Base-by-base conservation (phyloP, 2,329 filamentous ascomycete species). In the Tympanopsis confertula region DNA sequence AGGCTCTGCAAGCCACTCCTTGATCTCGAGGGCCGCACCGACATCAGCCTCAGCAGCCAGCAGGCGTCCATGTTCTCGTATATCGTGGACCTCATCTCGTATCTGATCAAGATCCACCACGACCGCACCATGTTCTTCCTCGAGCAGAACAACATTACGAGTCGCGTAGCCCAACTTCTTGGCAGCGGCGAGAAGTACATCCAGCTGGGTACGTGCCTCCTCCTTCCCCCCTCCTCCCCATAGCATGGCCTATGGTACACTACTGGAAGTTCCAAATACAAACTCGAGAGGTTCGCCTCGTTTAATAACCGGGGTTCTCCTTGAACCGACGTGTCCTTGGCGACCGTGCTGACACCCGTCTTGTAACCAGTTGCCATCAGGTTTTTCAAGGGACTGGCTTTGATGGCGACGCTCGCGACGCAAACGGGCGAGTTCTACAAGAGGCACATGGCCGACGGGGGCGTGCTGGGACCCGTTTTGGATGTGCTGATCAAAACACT, bases 341-440 rank as follows among this genome's bases (percentile, higher is more conserved):
- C n/a, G n/a, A n/a, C n/a, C n/a, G n/a, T n/a, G n/a, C n/a, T n/a
- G n/a, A n/a, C n/a, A n/a, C n/a, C n/a, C n/a, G n/a, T n/a, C n/a
- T n/a, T n/a, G n/a, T n/a, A 18, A 18, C 3, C 40, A 88, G 85
- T 86, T 49, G 86, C 88, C 4, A 73, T 98, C 47, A 91, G 94
- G 54, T 95, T 94, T 62, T 89, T 96, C 64, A 7, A n/a, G n/a
- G n/a, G n/a, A n/a, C n/a, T n/a, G n/a, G n/a, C n/a, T n/a, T n/a
- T n/a, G n/a, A n/a, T n/a, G n/a, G n/a, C n/a, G n/a, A n/a, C n/a
- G n/a, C n/a, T n/a, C n/a, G n/a, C n/a, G n/a, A 78, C 79, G 35
- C 69, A 94, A 26, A 82, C 91, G 51, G 89, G 96, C 53, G 86
- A 93, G 39, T 94, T 91, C 48, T 94, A 95, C 55, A 80, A 86